Evolutionary conservation across 129 eudicot genomes (phyloP).

Genomic region (Chrysanthemum makinoi): DNA sequence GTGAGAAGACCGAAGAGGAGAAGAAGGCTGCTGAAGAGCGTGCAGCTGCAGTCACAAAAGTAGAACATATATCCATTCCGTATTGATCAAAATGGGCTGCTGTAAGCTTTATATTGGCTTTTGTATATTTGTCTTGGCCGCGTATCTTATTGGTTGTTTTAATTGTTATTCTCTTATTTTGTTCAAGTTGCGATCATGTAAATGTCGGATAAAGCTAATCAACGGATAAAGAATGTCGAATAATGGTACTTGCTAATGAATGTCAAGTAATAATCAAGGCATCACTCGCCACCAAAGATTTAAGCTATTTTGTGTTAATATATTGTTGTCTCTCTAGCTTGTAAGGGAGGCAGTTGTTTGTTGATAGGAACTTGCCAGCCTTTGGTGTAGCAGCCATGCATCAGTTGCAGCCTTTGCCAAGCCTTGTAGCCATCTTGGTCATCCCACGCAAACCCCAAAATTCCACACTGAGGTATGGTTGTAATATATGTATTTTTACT

Average conservation of each 20-base stretch:
- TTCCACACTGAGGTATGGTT: conserved; percentile 39
- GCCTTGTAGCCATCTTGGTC: conserved; percentile 71
- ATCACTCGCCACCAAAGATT: not conserved
- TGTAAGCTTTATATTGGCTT: too few species aligned
- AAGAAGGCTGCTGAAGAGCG: too few species aligned
- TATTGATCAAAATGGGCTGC: too few species aligned
- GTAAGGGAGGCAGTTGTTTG: conserved; percentile 63
- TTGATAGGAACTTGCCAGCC: conserved; percentile 78
- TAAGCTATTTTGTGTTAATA: conserved; percentile 6
- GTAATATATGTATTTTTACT: conserved; percentile 8
- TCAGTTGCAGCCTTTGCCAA: conserved; percentile 58
- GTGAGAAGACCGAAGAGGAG: too few species aligned
- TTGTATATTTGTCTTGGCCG: conserved; percentile 7
- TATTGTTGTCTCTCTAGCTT: not conserved
- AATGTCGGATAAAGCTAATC: conserved; percentile 7
- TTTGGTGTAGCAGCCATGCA: conserved; percentile 15
- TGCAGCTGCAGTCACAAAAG: too few species aligned
- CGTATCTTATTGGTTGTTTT: not conserved
- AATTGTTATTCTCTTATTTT: conserved; percentile 18
- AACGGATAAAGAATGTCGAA: not conserved
- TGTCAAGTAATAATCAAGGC: conserved; percentile 14
- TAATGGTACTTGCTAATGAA: conserved; percentile 24
- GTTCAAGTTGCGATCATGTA: not conserved
- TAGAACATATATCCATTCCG: too few species aligned
- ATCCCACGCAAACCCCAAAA: conserved; percentile 57